Evolutionary conservation across 345 rosid genomes (phyloP).

Genomic region (Excoecaria cochinchinensis): DNA sequence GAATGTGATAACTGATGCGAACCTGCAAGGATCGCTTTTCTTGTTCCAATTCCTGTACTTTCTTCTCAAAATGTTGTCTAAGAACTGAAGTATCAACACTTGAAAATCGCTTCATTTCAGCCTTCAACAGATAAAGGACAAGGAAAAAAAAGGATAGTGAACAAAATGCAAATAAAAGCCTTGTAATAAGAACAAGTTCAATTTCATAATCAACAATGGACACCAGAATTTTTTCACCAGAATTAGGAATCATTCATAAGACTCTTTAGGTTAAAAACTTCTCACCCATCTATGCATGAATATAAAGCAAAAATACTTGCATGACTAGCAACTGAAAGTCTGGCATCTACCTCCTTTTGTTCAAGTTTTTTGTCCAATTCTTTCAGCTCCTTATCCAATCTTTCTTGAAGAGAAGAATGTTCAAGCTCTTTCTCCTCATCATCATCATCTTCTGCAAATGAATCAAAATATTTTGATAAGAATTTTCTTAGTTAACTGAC

Average conservation of each 20-base stretch:
- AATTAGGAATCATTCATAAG: neutral
- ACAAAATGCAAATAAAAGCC: neutral
- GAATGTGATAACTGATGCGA: constrained; percentile 13
- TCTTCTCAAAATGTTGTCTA: constrained; percentile 92
- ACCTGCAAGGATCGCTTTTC: constrained; percentile 86
- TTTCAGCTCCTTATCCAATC: constrained; percentile 81
- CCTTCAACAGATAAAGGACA: constrained; percentile 46
- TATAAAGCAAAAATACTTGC: neutral
- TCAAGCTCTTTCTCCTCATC: constrained; percentile 76
- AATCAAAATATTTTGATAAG: constrained; percentile 2
- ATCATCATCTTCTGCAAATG: constrained; percentile 65
- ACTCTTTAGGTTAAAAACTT: neutral
- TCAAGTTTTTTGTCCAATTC: constrained; percentile 86
- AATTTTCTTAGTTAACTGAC: neutral
- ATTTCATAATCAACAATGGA: neutral
- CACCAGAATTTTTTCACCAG: neutral
- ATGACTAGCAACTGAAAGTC: neutral
- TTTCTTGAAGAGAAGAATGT: constrained; percentile 87
- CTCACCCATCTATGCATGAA: neutral
- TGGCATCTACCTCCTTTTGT: constrained; percentile 75
- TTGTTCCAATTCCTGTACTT: constrained; percentile 80
- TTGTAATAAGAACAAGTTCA: neutral
- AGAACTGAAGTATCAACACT: constrained; percentile 76
- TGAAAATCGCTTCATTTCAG: constrained; percentile 84
- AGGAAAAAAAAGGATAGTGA: neutral